A percentile compares a stretch with the other conserved stretches of the same genome.
These are phyloP conservation scores for Sedum album DNA, from an alignment of 164 flowering plant species.

Conservation along the genomic window DNA sequence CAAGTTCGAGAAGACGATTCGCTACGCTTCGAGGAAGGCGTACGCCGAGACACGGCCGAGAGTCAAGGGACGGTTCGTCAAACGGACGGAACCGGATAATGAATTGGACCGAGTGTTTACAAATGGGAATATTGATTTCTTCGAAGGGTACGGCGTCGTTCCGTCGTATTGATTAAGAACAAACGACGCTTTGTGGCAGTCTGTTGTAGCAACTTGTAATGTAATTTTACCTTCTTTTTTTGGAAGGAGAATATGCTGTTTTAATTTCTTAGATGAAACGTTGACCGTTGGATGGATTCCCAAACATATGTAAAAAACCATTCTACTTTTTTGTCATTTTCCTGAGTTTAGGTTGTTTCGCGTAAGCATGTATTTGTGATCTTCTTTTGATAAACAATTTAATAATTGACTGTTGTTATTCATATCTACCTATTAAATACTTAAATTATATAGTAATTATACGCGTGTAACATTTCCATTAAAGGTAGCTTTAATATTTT, in stretches of 20 bases:
- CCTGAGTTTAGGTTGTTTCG: too few species aligned
- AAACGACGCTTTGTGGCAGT: background rate
- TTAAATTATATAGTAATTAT: too few species aligned
- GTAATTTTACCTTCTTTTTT: background rate
- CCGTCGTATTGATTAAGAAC: conserved; percentile 16
- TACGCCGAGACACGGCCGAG: conserved; percentile 58
- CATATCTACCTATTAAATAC: too few species aligned
- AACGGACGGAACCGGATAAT: conserved; percentile 24
- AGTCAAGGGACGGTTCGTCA: conserved; percentile 54
- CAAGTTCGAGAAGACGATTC: conserved; percentile 54
- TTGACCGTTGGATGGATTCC: background rate
- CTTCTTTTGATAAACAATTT: too few species aligned
- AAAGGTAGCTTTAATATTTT: too few species aligned
- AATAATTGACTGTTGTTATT: too few species aligned
- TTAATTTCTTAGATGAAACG: background rate
- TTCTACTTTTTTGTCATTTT: background rate
- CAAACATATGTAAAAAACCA: background rate
- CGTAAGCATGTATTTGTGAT: too few species aligned
- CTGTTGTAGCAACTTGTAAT: background rate
- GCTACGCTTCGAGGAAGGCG: conserved; percentile 55
- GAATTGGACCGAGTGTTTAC: conserved; percentile 17
- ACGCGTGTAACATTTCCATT: too few species aligned
- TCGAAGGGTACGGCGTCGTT: conserved; percentile 30
- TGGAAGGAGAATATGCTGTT: background rate
- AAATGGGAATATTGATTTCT: conserved; percentile 10